Evolutionary conservation across 2,329 filamentous ascomycete genomes (phyloP), one percentile per base, ranked within the genome.

Genomic region (Ilyonectria robusta): DNA sequence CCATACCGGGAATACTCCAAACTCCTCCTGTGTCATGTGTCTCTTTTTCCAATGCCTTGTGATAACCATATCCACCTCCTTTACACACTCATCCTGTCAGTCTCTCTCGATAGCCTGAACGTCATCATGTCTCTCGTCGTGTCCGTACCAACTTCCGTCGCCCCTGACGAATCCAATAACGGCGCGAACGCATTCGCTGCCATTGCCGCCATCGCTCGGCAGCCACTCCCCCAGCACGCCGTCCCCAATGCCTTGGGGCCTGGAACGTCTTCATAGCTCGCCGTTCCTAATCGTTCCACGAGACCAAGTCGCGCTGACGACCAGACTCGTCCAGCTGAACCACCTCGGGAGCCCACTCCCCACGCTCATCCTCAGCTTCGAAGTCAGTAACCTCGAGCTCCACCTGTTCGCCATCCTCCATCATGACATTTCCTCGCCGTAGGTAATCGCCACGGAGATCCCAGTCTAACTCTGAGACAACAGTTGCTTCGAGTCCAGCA

Each of bases 241-340:
- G 51, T 10, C 48, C 35, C 33, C 5, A 53, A 35, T 47, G 40
- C 60, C 33, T 62, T 31, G 51, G 46, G 29, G 26, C 15, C 8
- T 58, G 46, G 23, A 70, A 29, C 6, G n/a, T 62, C 50, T 50
- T 65, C 17, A 53, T 37, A 31, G 56, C n/a, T 31, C 53, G 50
- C 48, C 54, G 65, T 46, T 59, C 57, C 72, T 78, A 80, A 59
- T 80, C 76, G 13, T 69, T 73, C 84, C 85, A 89, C 7, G 85
- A 87, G 15, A 89, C 79, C 59, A 88, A 74, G 40, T 84, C 87
- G 6, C 82, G 79, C 75, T 88, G 83, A 23, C 83, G 80, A n/a
- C 87, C 87, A 50, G 83, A 67, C 54, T 85, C 85, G 62, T 88
- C 86, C 40, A 88, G 67, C 63, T 87, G 82, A 6, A 89, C 86